Evolutionary conservation across 2,329 filamentous ascomycete species (phyloP).

Genomic region (Fusarium sp.): DNA sequence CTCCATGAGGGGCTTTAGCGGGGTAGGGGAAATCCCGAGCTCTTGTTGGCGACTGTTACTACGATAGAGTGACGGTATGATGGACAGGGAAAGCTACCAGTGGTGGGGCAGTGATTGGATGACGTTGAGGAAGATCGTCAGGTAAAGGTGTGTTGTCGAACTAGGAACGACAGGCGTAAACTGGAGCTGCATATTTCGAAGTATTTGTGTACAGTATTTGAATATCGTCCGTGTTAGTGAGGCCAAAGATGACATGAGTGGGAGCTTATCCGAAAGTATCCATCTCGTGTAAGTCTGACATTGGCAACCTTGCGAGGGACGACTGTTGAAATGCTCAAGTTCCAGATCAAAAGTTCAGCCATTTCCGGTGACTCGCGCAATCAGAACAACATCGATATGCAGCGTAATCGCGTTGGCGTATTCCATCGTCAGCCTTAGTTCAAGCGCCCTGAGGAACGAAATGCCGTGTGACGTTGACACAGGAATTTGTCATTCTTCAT

Average conservation of each 20-base stretch:
- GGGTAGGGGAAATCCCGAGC: constrained; percentile 46
- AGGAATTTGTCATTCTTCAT: constrained; percentile 37
- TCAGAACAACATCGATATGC: constrained; percentile 15
- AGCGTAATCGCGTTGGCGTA: constrained; percentile 10
- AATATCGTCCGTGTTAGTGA: not conserved
- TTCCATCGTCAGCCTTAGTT: constrained; percentile 44
- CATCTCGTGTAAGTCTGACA: not conserved
- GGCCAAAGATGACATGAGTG: constrained; percentile 1
- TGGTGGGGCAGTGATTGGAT: constrained; percentile 49
- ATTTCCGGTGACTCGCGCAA: constrained; percentile 19
- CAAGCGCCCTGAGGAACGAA: constrained; percentile 20
- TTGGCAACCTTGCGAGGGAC: not conserved
- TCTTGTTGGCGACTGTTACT: constrained; percentile 27
- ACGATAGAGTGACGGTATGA: constrained; percentile 32
- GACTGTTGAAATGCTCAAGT: constrained; percentile 6
- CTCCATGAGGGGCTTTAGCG: constrained; percentile 45
- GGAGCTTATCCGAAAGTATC: not conserved
- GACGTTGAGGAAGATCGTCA: constrained; percentile 46
- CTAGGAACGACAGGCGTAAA: constrained; percentile 30
- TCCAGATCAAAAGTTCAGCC: not conserved
- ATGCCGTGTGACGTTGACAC: constrained; percentile 35
- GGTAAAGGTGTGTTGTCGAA: constrained; percentile 20
- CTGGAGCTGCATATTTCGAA: constrained; percentile 25
- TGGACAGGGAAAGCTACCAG: constrained; percentile 33
- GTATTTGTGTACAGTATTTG: constrained; percentile 26